These are phyloP conservation scores for Pistacia integerrima DNA, from an alignment of 345 rosid genomes.

Conservation along the genomic window DNA sequence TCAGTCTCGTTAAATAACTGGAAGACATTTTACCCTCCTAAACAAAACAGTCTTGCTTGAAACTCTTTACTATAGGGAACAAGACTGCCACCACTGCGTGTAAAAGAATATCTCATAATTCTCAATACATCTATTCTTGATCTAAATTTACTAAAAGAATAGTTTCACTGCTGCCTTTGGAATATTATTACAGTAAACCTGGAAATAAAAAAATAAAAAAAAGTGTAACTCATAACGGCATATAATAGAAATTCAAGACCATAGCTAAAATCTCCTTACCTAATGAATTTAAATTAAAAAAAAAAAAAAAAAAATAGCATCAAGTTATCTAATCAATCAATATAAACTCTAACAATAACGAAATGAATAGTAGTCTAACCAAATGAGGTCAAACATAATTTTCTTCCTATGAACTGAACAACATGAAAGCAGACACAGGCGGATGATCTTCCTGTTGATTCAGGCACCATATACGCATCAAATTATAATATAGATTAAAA, in stretches of 20 bases:
- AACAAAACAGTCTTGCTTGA: slow-evolving; percentile 25
- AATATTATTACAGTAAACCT: slow-evolving; percentile 16
- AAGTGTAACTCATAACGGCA: not conserved
- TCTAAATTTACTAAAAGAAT: not conserved
- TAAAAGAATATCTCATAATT: slow-evolving; percentile 51
- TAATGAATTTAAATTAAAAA: not conserved
- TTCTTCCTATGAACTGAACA: not conserved
- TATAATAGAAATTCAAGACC: not conserved
- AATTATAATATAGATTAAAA: not conserved
- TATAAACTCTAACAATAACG: not conserved
- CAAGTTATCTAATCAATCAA: not conserved
- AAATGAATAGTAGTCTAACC: not conserved
- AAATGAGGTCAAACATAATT: not conserved
- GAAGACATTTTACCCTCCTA: slow-evolving; percentile 67
- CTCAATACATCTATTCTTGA: slow-evolving; percentile 26
- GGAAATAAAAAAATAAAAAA: slow-evolving; percentile 13
- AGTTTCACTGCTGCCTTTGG: slow-evolving; percentile 26
- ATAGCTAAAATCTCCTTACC: not conserved
- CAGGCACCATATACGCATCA: not conserved
- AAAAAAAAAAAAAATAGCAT: not conserved
- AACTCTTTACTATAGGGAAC: slow-evolving; percentile 28
- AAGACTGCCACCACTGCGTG: slow-evolving; percentile 29
- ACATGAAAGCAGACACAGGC: not conserved
- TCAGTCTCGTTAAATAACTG: slow-evolving; percentile 43
- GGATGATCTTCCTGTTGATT: not conserved